A percentile compares a stretch with the other conserved stretches of the same genome.
Evolutionary conservation across 164 flowering plant genomes (phyloP).

Genomic region (Paratinospora sagittata): DNA sequence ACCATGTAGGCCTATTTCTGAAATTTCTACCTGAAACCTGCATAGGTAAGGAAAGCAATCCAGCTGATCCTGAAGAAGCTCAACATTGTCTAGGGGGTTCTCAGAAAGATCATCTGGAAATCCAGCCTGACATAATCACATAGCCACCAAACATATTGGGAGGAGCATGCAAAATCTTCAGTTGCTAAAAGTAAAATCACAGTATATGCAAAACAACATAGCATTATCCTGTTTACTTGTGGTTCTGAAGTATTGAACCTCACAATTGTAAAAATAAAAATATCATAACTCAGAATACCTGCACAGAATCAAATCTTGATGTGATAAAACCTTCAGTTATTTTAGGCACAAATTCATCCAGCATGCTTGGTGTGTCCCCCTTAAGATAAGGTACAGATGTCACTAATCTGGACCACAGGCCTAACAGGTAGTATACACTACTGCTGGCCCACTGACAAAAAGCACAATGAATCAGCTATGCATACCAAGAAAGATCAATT

Average conservation of each 20-base stretch:
- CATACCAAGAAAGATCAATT: conserved; percentile 3
- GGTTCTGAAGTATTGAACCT: not conserved
- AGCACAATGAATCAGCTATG: conserved; percentile 8
- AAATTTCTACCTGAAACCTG: conserved; percentile 63
- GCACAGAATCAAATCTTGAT: conserved; percentile 93
- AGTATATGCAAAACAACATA: not conserved
- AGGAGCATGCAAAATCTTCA: not conserved
- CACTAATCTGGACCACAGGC: conserved; percentile 96
- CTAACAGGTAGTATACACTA: conserved; percentile 94
- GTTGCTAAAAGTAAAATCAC: not conserved
- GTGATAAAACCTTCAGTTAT: conserved; percentile 90
- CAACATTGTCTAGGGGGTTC: conserved; percentile 87
- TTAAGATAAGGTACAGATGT: conserved; percentile 92
- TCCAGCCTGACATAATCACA: conserved; percentile 49
- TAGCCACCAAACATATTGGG: not conserved
- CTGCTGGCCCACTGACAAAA: conserved; percentile 95
- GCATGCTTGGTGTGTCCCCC: conserved; percentile 83
- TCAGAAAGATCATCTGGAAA: conserved; percentile 80
- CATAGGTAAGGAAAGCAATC: conserved; percentile 90
- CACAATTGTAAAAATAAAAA: not conserved
- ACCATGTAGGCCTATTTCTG: not conserved
- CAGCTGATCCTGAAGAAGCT: conserved; percentile 92
- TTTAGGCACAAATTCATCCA: conserved; percentile 95
- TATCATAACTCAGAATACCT: conserved; percentile 35
- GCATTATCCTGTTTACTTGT: not conserved